Percentiles rank a stretch among this genome's conserved stretches.
These are phyloP conservation scores for Bolboschoenus planiculmis DNA, from an alignment of 176 grass and related monocot species.

Conservation along the genomic window DNA sequence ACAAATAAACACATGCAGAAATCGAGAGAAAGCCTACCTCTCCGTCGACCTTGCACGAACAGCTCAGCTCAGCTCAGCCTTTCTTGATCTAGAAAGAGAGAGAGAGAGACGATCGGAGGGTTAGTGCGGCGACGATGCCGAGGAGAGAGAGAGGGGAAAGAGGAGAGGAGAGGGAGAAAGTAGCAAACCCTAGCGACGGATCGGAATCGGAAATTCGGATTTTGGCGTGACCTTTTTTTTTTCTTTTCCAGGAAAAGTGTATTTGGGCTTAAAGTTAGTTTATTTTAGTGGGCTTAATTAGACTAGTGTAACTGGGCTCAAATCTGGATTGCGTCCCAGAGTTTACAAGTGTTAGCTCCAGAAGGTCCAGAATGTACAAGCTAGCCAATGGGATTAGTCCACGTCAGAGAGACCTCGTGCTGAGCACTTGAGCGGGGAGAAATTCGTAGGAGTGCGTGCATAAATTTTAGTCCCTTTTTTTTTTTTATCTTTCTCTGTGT, in stretches of 20 bases:
- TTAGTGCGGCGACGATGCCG: not conserved
- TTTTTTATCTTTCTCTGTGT: not conserved
- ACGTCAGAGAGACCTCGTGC: not conserved
- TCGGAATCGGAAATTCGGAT: not conserved
- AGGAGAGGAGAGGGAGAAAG: not conserved
- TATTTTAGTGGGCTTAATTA: too few relatives aligned
- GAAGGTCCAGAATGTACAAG: not conserved
- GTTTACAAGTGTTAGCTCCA: not conserved
- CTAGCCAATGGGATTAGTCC: not conserved
- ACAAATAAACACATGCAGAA: not conserved
- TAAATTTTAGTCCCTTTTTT: not conserved
- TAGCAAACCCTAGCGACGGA: slow-evolving; percentile 20
- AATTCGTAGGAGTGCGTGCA: not conserved
- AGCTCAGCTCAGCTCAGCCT: not conserved
- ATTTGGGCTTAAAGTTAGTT: too few relatives aligned
- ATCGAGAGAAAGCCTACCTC: not conserved
- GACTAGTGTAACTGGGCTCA: not conserved
- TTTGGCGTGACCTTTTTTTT: not conserved
- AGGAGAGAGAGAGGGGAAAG: not conserved
- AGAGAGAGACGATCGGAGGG: not conserved
- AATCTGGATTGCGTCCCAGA: not conserved
- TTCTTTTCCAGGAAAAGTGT: not conserved
- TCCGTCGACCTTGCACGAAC: not conserved
- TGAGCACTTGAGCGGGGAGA: not conserved
- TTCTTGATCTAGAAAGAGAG: not conserved